These are phyloP conservation scores for Tricholoma hemisulphureum DNA, from an alignment of 768 basidiomycete species.

Conservation along the genomic window DNA sequence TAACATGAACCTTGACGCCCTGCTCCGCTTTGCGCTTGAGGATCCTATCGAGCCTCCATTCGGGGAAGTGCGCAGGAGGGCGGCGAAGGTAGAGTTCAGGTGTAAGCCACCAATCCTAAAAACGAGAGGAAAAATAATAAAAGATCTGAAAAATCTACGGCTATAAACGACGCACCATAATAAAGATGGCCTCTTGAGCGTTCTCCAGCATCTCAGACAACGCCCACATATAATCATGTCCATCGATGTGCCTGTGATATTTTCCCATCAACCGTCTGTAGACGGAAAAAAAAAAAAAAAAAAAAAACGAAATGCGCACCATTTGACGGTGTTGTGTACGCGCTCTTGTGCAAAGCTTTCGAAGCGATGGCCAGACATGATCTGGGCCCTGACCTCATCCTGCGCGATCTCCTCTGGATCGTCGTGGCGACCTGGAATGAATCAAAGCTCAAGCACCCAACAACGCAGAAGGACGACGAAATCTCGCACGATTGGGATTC, in stretches of 20 bases:
- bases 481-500: slow-evolving; percentile 45
- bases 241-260: slow-evolving; percentile 76
- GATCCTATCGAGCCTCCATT: slow-evolving; percentile 87
- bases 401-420: slow-evolving; percentile 66
- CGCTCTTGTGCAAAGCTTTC: slow-evolving; percentile 78
- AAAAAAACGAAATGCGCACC: slow-evolving; percentile 44
- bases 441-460: slow-evolving; percentile 1
- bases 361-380: slow-evolving; percentile 80
- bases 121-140: background rate
- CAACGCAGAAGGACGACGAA: background rate
- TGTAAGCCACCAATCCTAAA: slow-evolving; percentile 88
- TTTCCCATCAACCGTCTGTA: background rate
- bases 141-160: background rate
- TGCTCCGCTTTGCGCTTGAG: slow-evolving; percentile 86
- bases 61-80: slow-evolving; percentile 78
- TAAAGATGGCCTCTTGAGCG: slow-evolving; percentile 84
- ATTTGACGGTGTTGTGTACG: slow-evolving; percentile 74
- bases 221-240: slow-evolving; percentile 97
- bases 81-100: slow-evolving; percentile 94
- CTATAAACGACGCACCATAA: slow-evolving; percentile 49
- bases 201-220: slow-evolving; percentile 85
- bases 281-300: no score
- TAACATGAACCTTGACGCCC: slow-evolving; percentile 88
- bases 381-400: slow-evolving; percentile 72
- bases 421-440: slow-evolving; percentile 61